Conservation (phyloP, 495 filamentous ascomycete species). For the Lentithecium fluviatile region DNA sequence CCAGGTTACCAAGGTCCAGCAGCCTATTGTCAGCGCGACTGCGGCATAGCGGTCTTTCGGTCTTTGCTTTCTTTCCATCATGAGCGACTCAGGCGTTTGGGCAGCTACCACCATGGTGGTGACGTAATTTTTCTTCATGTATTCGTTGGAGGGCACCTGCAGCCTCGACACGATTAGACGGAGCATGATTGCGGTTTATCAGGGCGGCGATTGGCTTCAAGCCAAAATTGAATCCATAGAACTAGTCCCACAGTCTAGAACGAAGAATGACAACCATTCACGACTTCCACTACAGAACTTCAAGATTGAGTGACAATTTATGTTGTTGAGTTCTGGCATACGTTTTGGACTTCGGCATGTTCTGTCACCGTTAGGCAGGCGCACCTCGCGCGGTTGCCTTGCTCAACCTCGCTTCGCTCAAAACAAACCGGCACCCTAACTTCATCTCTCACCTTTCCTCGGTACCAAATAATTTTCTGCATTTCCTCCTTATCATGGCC, state of each 20-base stretch:
- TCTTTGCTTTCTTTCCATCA: conserved; percentile 1
- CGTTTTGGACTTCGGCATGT: no score
- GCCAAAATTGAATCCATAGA: neutral
- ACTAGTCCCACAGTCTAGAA: conserved; percentile 1
- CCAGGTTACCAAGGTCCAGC: conserved; percentile 80
- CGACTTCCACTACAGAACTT: neutral
- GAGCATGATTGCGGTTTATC: conserved; percentile 7
- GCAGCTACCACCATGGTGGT: neutral
- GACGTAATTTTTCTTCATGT: conserved; percentile 3
- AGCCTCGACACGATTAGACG: conserved; percentile 15
- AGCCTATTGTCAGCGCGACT: conserved; percentile 69
- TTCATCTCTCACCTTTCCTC: no score
- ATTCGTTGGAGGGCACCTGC: conserved; percentile 13
- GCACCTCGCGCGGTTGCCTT: no score
- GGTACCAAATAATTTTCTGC: no score
- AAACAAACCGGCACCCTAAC: no score
- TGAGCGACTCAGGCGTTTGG: conserved; percentile 27
- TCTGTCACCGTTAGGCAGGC: no score
- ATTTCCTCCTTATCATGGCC: no score
- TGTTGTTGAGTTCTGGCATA: no score
- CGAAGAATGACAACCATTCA: conserved; percentile 6
- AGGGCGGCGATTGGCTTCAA: no score
- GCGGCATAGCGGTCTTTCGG: conserved; percentile 58
- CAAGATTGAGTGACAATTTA: no score
- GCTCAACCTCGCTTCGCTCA: no score